Evolutionary conservation across 2,329 filamentous ascomycete species (phyloP), one percentile per base, ranked within the genome.

Genomic region (Myriosclerotinia scirpicola): DNA sequence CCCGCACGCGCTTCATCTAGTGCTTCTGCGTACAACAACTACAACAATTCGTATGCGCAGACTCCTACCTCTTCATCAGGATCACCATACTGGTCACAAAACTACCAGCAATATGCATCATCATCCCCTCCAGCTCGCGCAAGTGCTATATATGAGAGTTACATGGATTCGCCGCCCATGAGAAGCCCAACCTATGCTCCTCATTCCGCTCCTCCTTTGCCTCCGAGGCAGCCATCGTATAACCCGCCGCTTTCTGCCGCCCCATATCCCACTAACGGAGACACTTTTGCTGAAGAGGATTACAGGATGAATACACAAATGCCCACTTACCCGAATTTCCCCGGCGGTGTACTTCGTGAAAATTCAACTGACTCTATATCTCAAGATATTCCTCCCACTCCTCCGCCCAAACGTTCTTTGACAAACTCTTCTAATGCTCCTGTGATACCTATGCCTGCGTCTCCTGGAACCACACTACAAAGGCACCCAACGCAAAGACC

Each of bases 11-110:
- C 86, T 40, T 50, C 63, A 36, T 73, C 20, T 83, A 87, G 75
- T 81, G 86, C 65, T 82, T 86, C 53, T 77, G 88, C 56, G 83
- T 85, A 78, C 83, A 55, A 85, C 81, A 54, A 78, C 80, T 73
- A 73, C 59, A 72, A 69, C 58, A 54, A 44, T 9, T 56, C 66
- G 61, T 65, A 68, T 66, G 64, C 70, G 79, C 56, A 81, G 48
- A 76, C 78, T 4, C 81, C 83, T 67, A 79, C 81, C 53, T 75
- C 75, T 2, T 76, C 78, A 48, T 82, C 81, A 76, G 75, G 78
- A 2, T 44, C 67, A 2, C 40, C 67, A 17, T 72, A 72, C 59
- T 75, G 72, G 69, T 66, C 60, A 22, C 69, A 70, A 42, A 68
- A 58, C 56, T 60, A 69, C 20, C 69, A 69, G 56, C 73, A 73